phyloP scores from a whole-genome alignment of 2,329 filamentous ascomycete genomes.

The Ceratocystis alfenasii region DNA sequence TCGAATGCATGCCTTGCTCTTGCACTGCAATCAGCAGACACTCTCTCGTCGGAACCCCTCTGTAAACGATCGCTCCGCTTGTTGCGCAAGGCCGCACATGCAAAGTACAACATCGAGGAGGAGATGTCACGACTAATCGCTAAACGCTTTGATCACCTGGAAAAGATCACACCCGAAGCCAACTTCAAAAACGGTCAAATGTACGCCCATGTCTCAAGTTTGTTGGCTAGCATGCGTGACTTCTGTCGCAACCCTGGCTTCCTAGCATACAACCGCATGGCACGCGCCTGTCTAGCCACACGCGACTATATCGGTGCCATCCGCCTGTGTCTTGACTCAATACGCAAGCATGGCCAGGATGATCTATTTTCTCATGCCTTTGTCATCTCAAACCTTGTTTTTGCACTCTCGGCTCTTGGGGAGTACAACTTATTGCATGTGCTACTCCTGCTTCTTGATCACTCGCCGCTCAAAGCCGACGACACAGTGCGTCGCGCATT shows the following conservation, averaged over 20 bases:
- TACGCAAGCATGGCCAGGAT: conserved; percentile 11
- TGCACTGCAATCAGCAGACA: conserved; percentile 18
- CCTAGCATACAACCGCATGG: conserved; percentile 18
- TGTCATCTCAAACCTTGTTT: conserved; percentile 17
- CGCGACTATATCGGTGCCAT: conserved; percentile 20
- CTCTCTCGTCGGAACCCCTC: not conserved
- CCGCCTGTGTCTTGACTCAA: conserved; percentile 10
- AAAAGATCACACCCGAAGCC: not conserved
- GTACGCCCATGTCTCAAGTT: conserved; percentile 9
- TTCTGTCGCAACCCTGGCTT: conserved; percentile 15
- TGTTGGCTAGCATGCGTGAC: conserved; percentile 4
- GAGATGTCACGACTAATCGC: conserved; percentile 14
- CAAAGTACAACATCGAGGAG: conserved; percentile 18
- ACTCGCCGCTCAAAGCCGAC: conserved; percentile 8
- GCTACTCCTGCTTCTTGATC: conserved; percentile 11
- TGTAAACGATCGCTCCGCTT: conserved; percentile 5
- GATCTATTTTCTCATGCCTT: conserved; percentile 16
- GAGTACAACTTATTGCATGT: conserved; percentile 18
- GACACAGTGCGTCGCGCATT: conserved; percentile 12
- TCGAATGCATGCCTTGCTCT: conserved; percentile 16
- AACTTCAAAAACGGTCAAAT: conserved; percentile 14
- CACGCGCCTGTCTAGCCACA: conserved; percentile 17
- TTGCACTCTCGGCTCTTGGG: conserved; percentile 18
- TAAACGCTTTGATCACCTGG: conserved; percentile 12
- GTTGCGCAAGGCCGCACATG: conserved; percentile 10